These are phyloP conservation scores for Pholiota molesta DNA, from an alignment of 768 basidiomycete genomes.

Conservation along the genomic window DNA sequence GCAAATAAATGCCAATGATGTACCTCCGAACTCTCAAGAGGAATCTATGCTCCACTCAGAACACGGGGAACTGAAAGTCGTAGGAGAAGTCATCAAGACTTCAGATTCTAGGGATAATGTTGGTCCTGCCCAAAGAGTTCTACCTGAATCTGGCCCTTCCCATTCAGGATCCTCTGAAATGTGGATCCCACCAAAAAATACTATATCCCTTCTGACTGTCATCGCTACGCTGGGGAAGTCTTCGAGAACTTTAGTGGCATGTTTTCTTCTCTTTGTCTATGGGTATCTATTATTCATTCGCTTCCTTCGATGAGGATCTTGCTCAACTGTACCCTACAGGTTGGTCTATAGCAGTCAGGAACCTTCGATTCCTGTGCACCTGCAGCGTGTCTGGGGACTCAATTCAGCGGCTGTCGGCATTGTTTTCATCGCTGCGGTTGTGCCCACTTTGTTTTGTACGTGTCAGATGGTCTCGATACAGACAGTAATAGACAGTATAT, in stretches of 20 bases:
- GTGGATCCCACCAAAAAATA: not conserved
- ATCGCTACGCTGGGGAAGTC: constrained; percentile 45
- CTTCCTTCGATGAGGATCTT: not conserved
- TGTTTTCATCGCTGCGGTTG: constrained; percentile 65
- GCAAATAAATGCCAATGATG: not conserved
- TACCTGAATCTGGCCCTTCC: not conserved
- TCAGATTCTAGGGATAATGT: not conserved
- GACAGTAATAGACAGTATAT: not conserved
- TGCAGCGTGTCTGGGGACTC: constrained; percentile 52
- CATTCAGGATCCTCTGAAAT: not conserved
- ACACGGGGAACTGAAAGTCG: not conserved
- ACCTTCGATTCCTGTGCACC: constrained; percentile 58
- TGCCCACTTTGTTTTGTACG: constrained; percentile 69
- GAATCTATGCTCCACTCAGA: not conserved
- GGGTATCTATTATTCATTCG: constrained; percentile 41
- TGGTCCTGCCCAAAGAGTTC: no score
- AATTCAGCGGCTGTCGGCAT: constrained; percentile 58
- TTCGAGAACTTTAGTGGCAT: constrained; percentile 49
- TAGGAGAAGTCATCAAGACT: not conserved
- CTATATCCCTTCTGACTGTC: constrained; percentile 43
- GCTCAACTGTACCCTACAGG: constrained; percentile 29
- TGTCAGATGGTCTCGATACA: not conserved
- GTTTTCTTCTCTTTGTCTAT: constrained; percentile 50
- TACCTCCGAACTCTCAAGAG: not conserved
- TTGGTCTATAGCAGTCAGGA: constrained; percentile 53